A percentile compares a stretch with the other conserved stretches of the same genome.
Evolutionary conservation across 352 stramenopile genomes (phyloP).

Genomic region (Blastocystis sp.): DNA sequence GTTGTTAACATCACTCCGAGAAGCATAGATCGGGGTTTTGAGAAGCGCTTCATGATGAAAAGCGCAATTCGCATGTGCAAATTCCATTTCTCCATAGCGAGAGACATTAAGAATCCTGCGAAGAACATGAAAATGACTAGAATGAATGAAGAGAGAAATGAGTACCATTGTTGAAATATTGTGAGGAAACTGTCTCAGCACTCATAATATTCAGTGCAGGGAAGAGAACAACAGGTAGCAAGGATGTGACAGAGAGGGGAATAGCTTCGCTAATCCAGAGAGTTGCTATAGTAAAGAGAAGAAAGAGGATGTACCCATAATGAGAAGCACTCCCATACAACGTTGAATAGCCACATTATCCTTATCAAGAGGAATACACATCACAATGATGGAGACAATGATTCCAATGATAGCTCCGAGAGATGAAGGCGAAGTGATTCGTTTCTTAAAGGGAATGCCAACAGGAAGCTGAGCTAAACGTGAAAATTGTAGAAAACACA

Average conservation of each 20-base stretch:
- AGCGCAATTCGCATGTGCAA: conserved; percentile 59
- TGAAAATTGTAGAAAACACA: background rate
- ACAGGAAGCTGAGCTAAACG: background rate
- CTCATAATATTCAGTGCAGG: conserved; percentile 23
- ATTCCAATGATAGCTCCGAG: conserved; percentile 46
- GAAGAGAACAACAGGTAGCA: conserved; percentile 44
- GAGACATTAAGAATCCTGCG: conserved; percentile 54
- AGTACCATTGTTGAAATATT: conserved; percentile 58
- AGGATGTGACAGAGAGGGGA: conserved; percentile 41
- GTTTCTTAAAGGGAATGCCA: conserved; percentile 41
- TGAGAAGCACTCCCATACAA: conserved; percentile 28
- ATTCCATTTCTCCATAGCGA: conserved; percentile 61
- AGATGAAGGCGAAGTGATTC: conserved; percentile 1
- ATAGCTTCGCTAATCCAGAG: conserved; percentile 55
- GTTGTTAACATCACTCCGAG: conserved; percentile 28
- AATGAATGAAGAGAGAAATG: background rate
- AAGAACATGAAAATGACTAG: conserved; percentile 61
- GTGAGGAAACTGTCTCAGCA: background rate
- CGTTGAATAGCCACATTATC: conserved; percentile 18
- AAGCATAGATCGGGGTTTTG: conserved; percentile 37
- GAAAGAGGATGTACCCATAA: conserved; percentile 42
- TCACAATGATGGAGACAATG: conserved; percentile 47
- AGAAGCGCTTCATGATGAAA: conserved; percentile 55
- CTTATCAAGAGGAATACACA: conserved; percentile 45
- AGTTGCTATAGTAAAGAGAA: background rate